These are phyloP conservation scores for Venturia carpophila DNA, from an alignment of 2,329 filamentous ascomycete genomes.

Conservation along the genomic window DNA sequence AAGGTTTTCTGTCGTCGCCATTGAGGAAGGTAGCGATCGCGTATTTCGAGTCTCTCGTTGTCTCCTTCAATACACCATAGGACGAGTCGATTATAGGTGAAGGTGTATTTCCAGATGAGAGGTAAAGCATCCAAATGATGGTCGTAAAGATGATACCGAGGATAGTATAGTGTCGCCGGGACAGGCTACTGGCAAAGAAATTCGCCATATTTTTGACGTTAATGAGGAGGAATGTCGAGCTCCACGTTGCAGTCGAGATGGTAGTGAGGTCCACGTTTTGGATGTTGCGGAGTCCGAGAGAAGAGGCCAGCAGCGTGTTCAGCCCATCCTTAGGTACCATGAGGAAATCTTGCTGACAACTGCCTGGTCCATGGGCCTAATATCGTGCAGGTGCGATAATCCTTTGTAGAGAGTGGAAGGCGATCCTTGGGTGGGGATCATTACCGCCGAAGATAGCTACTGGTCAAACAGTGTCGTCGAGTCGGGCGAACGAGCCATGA, in stretches of 20 bases:
- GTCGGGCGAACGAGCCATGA: background rate
- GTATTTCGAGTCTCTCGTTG: conserved; percentile 1
- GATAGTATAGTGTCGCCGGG: background rate
- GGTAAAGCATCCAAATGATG: conserved; percentile 3
- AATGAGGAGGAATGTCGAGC: background rate
- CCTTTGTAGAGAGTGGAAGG: background rate
- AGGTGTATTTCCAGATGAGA: background rate
- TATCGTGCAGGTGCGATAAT: background rate
- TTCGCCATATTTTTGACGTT: background rate
- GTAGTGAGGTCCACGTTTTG: background rate
- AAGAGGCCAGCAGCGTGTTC: background rate
- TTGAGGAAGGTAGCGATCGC: conserved; percentile 10
- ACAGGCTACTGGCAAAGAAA: background rate
- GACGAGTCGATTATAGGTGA: background rate
- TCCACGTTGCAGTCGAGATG: background rate
- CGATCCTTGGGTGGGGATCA: background rate
- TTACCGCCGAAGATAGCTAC: background rate
- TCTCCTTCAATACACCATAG: background rate
- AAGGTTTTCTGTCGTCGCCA: conserved; percentile 5
- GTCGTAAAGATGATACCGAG: background rate
- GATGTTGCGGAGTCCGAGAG: background rate
- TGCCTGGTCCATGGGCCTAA: background rate
- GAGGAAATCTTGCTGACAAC: background rate
- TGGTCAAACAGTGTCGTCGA: background rate
- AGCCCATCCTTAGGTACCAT: background rate